Percentiles rank a stretch among this genome's conserved stretches.
phyloP scores from a whole-genome alignment of 75 land plant species.

The Cunninghamia lanceolata region DNA sequence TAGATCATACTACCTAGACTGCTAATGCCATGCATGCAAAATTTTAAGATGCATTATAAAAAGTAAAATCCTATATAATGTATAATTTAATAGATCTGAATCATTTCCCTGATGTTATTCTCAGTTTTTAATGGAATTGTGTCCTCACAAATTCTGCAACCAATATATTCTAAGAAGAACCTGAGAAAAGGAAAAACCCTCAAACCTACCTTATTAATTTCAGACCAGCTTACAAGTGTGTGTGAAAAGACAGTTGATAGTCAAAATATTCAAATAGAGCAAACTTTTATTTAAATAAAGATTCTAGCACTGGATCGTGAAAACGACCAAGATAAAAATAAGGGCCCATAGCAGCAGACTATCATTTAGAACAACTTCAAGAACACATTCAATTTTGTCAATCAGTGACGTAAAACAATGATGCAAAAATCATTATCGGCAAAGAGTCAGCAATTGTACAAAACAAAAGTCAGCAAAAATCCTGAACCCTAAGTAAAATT shows the following conservation, averaged over 20 bases:
- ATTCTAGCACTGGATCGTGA: too few relatives aligned
- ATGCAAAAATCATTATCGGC: neutral
- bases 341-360: too few relatives aligned
- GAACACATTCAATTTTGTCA: too few relatives aligned
- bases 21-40: neutral
- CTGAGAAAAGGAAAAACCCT: neutral
- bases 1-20: neutral
- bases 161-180: neutral
- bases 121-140: neutral
- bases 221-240: too few relatives aligned
- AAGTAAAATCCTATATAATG: too few relatives aligned
- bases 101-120: neutral
- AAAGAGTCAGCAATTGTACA: neutral
- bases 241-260: too few relatives aligned
- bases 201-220: too few relatives aligned
- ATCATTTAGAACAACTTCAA: too few relatives aligned
- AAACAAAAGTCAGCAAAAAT: neutral
- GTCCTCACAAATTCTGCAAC: neutral
- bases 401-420: neutral
- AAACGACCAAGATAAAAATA: too few relatives aligned
- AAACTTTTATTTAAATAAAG: too few relatives aligned
- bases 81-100: too few relatives aligned
- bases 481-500: neutral
- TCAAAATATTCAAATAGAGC: too few relatives aligned
- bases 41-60: neutral